Evolutionary conservation across 2,329 filamentous ascomycete species (phyloP).

Genomic region (Paraphoma sp.): DNA sequence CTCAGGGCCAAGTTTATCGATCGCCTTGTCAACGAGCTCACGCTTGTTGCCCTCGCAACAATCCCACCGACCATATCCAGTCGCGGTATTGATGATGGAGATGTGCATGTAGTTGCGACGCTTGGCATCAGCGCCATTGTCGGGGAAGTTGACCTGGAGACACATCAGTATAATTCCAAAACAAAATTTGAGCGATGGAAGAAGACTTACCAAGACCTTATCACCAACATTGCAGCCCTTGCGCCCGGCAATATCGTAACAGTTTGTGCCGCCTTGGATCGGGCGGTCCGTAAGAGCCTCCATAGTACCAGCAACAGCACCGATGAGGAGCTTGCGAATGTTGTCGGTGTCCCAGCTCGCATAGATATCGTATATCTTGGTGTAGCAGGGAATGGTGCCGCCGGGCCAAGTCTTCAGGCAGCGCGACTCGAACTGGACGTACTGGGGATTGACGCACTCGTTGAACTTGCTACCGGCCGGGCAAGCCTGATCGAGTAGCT

Average conservation of each 20-base stretch:
- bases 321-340: not conserved
- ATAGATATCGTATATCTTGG: not conserved
- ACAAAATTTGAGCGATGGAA: not conserved
- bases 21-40: not conserved
- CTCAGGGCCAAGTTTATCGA: not conserved
- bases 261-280: not conserved
- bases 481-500: not conserved
- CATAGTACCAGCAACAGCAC: not conserved
- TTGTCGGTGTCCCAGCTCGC: not conserved
- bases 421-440: not conserved
- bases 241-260: not conserved
- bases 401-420: not conserved
- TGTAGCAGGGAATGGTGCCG: not conserved
- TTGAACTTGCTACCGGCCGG: not conserved
- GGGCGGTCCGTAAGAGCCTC: not conserved
- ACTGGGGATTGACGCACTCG: not conserved
- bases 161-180: not conserved
- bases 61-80: not conserved
- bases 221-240: not conserved
- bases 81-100: not conserved
- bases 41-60: not conserved
- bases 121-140: not conserved
- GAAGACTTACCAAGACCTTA: not conserved
- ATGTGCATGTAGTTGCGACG: slow-evolving; percentile 1
- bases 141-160: slow-evolving; percentile 1